Evolutionary conservation across 2,329 filamentous ascomycete species (phyloP).

Genomic region (Ceratocystis harringtonii): DNA sequence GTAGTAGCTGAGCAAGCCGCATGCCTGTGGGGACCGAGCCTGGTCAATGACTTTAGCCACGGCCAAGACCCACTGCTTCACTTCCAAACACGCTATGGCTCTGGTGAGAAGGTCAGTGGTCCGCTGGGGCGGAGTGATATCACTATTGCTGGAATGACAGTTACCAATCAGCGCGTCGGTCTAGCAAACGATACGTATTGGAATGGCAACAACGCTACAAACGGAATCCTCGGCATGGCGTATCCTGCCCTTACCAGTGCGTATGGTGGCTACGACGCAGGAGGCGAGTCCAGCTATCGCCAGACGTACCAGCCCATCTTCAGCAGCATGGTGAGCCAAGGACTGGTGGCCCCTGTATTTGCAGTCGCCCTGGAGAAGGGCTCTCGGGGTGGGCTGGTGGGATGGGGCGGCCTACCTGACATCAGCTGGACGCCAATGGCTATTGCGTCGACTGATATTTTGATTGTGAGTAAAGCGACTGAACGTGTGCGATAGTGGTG

Average conservation of each 20-base stretch:
- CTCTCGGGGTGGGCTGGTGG: conserved; percentile 31
- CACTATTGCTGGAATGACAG: conserved; percentile 31
- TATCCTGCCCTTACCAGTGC: conserved; percentile 37
- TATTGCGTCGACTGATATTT: conserved; percentile 28
- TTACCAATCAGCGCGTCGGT: conserved; percentile 33
- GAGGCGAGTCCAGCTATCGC: conserved; percentile 18
- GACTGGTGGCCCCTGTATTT: conserved; percentile 32
- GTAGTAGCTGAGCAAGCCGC: conserved; percentile 22
- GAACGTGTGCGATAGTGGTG: background rate
- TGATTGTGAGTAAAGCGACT: conserved; percentile 28
- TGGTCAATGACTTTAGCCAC: conserved; percentile 28
- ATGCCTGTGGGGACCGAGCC: conserved; percentile 30
- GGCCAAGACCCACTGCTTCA: conserved; percentile 29
- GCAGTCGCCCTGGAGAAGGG: conserved; percentile 35
- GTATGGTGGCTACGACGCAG: conserved; percentile 21
- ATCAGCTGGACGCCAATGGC: conserved; percentile 23
- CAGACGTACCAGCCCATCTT: conserved; percentile 35
- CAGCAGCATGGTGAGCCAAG: conserved; percentile 33
- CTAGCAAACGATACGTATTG: conserved; percentile 36
- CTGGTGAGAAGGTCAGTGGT: conserved; percentile 34
- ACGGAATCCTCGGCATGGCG: conserved; percentile 36
- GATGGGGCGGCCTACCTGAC: conserved; percentile 33
- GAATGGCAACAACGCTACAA: conserved; percentile 37
- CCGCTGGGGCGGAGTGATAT: conserved; percentile 34
- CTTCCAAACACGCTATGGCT: conserved; percentile 33